Conservation (phyloP, 352 stramenopile genomes). For the Globisporangium paddicum region DNA sequence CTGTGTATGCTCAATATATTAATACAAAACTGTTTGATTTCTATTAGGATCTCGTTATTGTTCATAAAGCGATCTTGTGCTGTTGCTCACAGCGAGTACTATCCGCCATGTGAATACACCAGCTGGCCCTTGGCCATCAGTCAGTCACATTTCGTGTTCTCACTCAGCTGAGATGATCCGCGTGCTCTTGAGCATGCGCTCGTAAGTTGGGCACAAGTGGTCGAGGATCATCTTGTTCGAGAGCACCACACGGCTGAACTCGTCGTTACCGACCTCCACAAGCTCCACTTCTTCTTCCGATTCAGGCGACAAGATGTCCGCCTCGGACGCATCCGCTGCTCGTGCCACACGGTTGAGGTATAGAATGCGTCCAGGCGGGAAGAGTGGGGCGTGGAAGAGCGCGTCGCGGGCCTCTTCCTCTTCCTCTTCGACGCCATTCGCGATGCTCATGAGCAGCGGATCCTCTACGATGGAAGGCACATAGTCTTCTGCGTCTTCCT, state of each 20-base stretch:
- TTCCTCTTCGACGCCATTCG: neutral
- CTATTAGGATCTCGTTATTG: too few species aligned
- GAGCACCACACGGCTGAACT: slow-evolving; percentile 69
- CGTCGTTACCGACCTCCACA: slow-evolving; percentile 54
- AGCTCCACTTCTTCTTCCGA: slow-evolving; percentile 37
- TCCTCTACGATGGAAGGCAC: slow-evolving; percentile 2
- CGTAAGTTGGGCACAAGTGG: slow-evolving; percentile 83
- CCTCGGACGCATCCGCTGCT: neutral
- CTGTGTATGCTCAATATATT: too few species aligned
- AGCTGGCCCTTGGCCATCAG: too few species aligned
- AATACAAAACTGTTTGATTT: too few species aligned
- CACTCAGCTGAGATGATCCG: slow-evolving; percentile 3
- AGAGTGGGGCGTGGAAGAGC: slow-evolving; percentile 52
- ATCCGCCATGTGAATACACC: too few species aligned
- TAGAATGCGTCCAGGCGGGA: slow-evolving; percentile 65
- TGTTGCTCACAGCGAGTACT: too few species aligned
- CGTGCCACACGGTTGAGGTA: slow-evolving; percentile 46
- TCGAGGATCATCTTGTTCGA: slow-evolving; percentile 84
- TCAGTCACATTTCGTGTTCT: neutral
- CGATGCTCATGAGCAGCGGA: neutral
- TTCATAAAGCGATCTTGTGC: too few species aligned
- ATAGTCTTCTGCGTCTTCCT: slow-evolving; percentile 4
- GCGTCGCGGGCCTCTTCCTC: slow-evolving; percentile 3
- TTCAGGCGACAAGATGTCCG: too few species aligned
- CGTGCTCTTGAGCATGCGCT: slow-evolving; percentile 38